phyloP scores from a whole-genome alignment of 129 eudicot species.

The Ambrosia trifida region DNA sequence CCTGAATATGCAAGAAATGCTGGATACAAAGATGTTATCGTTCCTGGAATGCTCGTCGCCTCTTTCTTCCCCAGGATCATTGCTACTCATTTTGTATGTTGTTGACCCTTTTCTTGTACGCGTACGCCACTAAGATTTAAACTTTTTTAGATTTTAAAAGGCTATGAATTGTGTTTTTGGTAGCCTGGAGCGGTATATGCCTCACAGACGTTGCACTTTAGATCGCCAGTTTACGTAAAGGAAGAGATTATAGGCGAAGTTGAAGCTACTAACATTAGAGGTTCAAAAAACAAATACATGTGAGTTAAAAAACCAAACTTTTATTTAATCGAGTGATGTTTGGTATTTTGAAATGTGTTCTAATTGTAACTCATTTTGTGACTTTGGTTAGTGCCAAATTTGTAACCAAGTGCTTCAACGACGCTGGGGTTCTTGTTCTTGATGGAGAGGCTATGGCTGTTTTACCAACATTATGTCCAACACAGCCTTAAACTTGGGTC shows the following conservation, averaged over 20 bases:
- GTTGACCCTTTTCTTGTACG: not conserved
- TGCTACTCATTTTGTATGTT: slow-evolving; percentile 79
- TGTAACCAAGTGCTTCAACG: slow-evolving; percentile 63
- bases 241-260: slow-evolving; percentile 66
- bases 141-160: not conserved
- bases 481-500: slow-evolving; percentile 14
- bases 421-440: slow-evolving; percentile 42
- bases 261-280: slow-evolving; percentile 57
- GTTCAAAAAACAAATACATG: slow-evolving; percentile 56
- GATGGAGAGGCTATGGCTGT: slow-evolving; percentile 90
- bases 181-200: slow-evolving; percentile 94
- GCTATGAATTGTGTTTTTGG: slow-evolving; percentile 14
- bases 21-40: slow-evolving; percentile 56
- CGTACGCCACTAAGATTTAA: not conserved
- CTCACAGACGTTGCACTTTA: slow-evolving; percentile 78
- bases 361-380: slow-evolving; percentile 21
- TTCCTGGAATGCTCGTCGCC: slow-evolving; percentile 92
- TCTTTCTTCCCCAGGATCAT: slow-evolving; percentile 79
- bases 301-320: slow-evolving; percentile 31
- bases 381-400: slow-evolving; percentile 62
- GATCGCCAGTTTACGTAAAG: slow-evolving; percentile 66
- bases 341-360: not conserved
- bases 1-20: slow-evolving; percentile 58
- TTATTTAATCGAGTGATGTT: not conserved
- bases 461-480: slow-evolving; percentile 51